Evolutionary conservation across 192 early-diverging fungal genomes (phyloP).

Genomic region (Lunasporangiospora selenospora): DNA sequence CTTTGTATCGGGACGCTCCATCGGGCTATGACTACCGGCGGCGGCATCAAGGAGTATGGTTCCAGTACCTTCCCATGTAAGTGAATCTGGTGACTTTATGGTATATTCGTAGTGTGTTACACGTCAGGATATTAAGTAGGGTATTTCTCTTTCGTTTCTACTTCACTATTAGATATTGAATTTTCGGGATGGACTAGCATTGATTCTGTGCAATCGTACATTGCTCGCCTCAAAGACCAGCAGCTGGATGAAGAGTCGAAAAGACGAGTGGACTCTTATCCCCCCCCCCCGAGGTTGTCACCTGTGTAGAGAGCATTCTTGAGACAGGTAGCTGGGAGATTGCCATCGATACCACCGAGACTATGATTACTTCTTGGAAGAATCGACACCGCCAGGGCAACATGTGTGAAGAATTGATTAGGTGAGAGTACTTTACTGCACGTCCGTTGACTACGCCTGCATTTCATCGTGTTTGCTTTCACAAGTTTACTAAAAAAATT

Average conservation of each 20-base stretch:
- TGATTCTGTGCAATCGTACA: slow-evolving; percentile 5
- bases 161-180: slow-evolving; percentile 2
- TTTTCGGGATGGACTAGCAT: slow-evolving; percentile 12
- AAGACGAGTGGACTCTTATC: slow-evolving; percentile 7
- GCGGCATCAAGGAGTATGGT: slow-evolving; percentile 13
- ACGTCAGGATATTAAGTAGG: not conserved
- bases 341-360: not conserved
- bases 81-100: not conserved
- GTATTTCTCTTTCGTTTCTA: not conserved
- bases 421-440: no score
- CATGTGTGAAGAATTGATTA: no score
- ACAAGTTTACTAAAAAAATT: no score
- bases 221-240: slow-evolving; percentile 11
- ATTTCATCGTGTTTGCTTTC: no score
- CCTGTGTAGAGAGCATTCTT: slow-evolving; percentile 1
- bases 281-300: not conserved
- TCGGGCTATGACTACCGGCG: slow-evolving; percentile 13
- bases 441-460: no score
- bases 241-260: slow-evolving; percentile 15
- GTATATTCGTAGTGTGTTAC: no score
- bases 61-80: slow-evolving; percentile 9
- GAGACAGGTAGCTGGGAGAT: not conserved
- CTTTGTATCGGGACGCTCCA: slow-evolving; percentile 9
- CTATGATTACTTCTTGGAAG: no score
- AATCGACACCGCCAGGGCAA: no score